Base-by-base conservation (phyloP, 106 monocot species). In the Triglochin maritima region DNA sequence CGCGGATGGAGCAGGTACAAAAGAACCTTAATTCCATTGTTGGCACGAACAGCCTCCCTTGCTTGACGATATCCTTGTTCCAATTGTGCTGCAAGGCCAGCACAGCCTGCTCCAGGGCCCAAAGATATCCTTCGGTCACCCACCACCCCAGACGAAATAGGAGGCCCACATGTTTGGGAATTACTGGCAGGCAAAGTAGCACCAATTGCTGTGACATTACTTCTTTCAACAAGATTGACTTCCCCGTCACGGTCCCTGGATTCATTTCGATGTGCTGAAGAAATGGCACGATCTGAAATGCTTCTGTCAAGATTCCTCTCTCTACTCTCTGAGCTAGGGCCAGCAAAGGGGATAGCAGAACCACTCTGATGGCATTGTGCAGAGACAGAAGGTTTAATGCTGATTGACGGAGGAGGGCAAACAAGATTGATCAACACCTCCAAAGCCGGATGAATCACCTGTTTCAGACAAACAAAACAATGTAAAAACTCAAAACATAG, bases 1-100 rank as follows among this genome's bases (percentile, higher is more conserved):
- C 96, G 66, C 63, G 96, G 87, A 65, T 84, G 78, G 44, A 96
- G 90, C 78, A 96, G 83, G 79, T 96, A 85, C 65, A 96, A 72
- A 12, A 96, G 80, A 70, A 96, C 88, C 69, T 96, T 96, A 67
- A 96, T 96, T 9, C 96, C 96, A 77, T 96, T 96, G 72, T 96
- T 91, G 8, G 91, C 81, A 59, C 96, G 88, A 49, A 96, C 96
- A 71, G 86, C 83, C 74, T 91, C 84, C 59, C 96, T 81, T 74
- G 96, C 96, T 62, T 91, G 88, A 66, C 69, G 83, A 69, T 96
- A 96, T 44, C 86, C 96, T 69, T 91, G 91, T 68, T 96, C 96
- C 62, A 96, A 67, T 63, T 91, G 96, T 15, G 96, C 82, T 69
- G 96, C 96, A 73, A 91, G 86, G 3, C 96, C 96, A 72, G 91